Base-by-base conservation (phyloP, 2,329 filamentous ascomycete species). In the Leptographium flavum region DNA sequence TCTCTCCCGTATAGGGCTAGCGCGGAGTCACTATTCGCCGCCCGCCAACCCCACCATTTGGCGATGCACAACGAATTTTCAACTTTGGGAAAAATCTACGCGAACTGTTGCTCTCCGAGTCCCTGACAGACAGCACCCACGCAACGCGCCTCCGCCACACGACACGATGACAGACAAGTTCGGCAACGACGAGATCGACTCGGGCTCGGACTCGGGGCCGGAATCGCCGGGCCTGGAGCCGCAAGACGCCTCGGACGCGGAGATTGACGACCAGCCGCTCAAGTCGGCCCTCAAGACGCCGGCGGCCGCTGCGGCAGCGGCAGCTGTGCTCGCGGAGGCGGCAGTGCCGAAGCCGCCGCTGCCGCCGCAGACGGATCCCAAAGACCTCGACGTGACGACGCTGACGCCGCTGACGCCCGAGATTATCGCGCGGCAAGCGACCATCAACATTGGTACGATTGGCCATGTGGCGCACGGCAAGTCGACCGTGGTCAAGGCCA, bases 381-480 rank as follows among this genome's bases (percentile, higher is more conserved):
- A 83, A 63, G 82, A 87, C 56, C 76, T 98, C 59, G 86, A 96
- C 59, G 75, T 95, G 58, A 75, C 77, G 54, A 77, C 68, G 44
- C 71, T 98, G 56, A 86, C 74, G 54, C 90, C 92, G 47, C 71
- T 95, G 56, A 93, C 90, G 15, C 87, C 88, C 54, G 90, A 96
- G 64, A 96, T 98, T 61, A 98, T 98, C 60, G 87, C 87, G 50
- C 79, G 92, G 58, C 92, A 98, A 74, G 92, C 92, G 46, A 98
- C 92, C 46, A 95, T 96, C 73, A 96, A 96, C 69, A 95, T 96
- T 57, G 92, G 90, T 53, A 95, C 92, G 50, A 96, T 98, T 65
- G 90, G 90, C 46, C 92, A 96, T 65, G 90, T 96, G 73, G 92
- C 92, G 60, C 90, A 96, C 83, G 90, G 90, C 62, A 96, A 96